Percentiles rank a stretch among this genome's conserved stretches.
Conservation (phyloP, 192 early-diverging fungal species). For the Mortierella antarctica region DNA sequence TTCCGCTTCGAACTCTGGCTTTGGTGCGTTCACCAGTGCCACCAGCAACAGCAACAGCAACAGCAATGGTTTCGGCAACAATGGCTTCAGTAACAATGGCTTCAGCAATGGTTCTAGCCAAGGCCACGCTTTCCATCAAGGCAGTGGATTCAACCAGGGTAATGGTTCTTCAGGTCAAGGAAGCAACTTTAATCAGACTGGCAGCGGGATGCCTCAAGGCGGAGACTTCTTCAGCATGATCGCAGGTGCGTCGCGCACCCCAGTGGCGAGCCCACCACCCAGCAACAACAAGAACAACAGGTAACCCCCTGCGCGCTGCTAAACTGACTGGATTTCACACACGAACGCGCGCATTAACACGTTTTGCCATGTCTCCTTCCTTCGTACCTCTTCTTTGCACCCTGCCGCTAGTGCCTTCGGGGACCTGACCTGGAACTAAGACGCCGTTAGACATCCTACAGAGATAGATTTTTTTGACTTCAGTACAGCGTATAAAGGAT, state of each 20-base stretch:
- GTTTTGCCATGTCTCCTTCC: neutral
- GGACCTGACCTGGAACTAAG: slow-evolving; percentile 47
- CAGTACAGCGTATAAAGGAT: too few relatives aligned
- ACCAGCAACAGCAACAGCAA: slow-evolving; percentile 10
- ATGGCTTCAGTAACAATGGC: slow-evolving; percentile 3
- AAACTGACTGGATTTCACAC: neutral
- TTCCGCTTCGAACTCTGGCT: slow-evolving; percentile 13
- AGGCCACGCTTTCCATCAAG: too few relatives aligned
- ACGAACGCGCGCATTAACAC: neutral
- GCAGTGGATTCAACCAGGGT: neutral
- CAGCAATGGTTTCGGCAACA: slow-evolving; percentile 7
- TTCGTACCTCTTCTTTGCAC: neutral
- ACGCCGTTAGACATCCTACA: neutral
- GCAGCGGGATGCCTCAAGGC: slow-evolving; percentile 29
- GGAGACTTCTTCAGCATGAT: slow-evolving; percentile 48
- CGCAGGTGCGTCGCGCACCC: slow-evolving; percentile 21
- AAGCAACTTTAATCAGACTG: neutral
- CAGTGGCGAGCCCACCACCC: slow-evolving; percentile 16
- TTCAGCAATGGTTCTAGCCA: slow-evolving; percentile 3
- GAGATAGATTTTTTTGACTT: neutral
- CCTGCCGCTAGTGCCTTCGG: slow-evolving; percentile 28
- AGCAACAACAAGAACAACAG: slow-evolving; percentile 41
- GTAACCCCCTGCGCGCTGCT: slow-evolving; percentile 5
- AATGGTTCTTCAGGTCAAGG: neutral
- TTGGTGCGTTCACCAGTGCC: slow-evolving; percentile 25